Evolutionary conservation across 108 stramenopile genomes (phyloP).

Genomic region (Skeletonema costatum): DNA sequence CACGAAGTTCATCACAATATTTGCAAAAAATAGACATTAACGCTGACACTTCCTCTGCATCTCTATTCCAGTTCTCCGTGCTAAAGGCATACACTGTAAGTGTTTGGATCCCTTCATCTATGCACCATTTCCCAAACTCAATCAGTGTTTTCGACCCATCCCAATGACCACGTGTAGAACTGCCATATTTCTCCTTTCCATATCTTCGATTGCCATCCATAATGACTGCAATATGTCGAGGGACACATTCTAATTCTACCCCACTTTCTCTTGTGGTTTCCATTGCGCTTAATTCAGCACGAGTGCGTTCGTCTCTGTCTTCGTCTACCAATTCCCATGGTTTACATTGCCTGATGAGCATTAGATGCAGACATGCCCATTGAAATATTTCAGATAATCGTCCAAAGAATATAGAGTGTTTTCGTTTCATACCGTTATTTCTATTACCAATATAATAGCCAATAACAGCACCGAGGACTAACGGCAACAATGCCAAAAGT

Average conservation of each 20-base stretch:
- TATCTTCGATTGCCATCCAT: conserved; percentile 99
- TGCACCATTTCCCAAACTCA: conserved; percentile 94
- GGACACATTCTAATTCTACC: conserved; percentile 49
- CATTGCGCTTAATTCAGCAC: conserved; percentile 23
- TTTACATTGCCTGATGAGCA: neutral
- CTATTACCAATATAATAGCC: conserved; percentile 58
- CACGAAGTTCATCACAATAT: conserved; percentile 85
- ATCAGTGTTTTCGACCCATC: conserved; percentile 91
- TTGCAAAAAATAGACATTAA: conserved; percentile 87
- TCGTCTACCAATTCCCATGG: neutral
- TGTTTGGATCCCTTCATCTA: conserved; percentile 71
- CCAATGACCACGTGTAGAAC: conserved; percentile 86
- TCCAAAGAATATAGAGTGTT: neutral
- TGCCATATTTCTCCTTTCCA: conserved; percentile 74
- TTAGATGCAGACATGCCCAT: conserved; percentile 1
- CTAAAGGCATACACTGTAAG: conserved; percentile 98
- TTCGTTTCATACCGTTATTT: neutral
- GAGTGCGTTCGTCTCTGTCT: conserved; percentile 35
- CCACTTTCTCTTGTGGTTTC: conserved; percentile 56
- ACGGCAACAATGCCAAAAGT: conserved; percentile 54
- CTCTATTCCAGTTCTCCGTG: conserved; percentile 97
- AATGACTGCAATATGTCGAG: conserved; percentile 88
- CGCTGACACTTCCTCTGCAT: conserved; percentile 76
- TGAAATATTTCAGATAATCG: neutral
- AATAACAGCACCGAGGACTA: conserved; percentile 52